phyloP scores from a whole-genome alignment of 2,329 filamentous ascomycete species.

The Nothopassalora personata region DNA sequence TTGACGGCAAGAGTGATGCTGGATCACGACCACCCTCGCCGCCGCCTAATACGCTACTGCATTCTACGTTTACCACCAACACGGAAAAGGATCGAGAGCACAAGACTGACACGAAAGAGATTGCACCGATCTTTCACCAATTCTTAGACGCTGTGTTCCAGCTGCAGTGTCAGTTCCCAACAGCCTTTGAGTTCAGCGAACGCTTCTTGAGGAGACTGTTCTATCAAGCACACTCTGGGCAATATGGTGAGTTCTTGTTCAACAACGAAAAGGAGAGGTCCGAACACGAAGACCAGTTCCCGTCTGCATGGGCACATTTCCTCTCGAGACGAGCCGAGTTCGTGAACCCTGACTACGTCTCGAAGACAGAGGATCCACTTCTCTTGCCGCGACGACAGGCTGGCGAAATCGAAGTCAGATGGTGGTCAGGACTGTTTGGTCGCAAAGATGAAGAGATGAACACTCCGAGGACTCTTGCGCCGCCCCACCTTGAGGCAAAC shows the following conservation, averaged over 20 bases:
- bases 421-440: slow-evolving; percentile 89
- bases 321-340: slow-evolving; percentile 75
- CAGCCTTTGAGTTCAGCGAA: slow-evolving; percentile 93
- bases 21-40: slow-evolving; percentile 28
- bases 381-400: slow-evolving; percentile 61
- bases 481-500: slow-evolving; percentile 5
- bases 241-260: slow-evolving; percentile 94
- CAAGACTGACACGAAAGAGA: slow-evolving; percentile 78
- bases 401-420: slow-evolving; percentile 63
- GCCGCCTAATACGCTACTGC: slow-evolving; percentile 43
- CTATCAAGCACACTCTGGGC: slow-evolving; percentile 91
- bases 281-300: slow-evolving; percentile 61
- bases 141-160: slow-evolving; percentile 95
- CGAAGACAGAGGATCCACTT: slow-evolving; percentile 70
- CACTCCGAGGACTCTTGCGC: slow-evolving; percentile 38
- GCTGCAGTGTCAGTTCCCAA: slow-evolving; percentile 75
- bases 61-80: slow-evolving; percentile 39
- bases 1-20: slow-evolving; percentile 58
- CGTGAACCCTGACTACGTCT: slow-evolving; percentile 72
- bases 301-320: slow-evolving; percentile 96
- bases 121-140: slow-evolving; percentile 94
- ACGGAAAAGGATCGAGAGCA: slow-evolving; percentile 53
- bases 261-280: slow-evolving; percentile 87
- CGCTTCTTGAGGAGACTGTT: slow-evolving; percentile 81
- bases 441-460: slow-evolving; percentile 93